Conservation (phyloP, 306 rosid species). For the Cicer chorassanicum region DNA sequence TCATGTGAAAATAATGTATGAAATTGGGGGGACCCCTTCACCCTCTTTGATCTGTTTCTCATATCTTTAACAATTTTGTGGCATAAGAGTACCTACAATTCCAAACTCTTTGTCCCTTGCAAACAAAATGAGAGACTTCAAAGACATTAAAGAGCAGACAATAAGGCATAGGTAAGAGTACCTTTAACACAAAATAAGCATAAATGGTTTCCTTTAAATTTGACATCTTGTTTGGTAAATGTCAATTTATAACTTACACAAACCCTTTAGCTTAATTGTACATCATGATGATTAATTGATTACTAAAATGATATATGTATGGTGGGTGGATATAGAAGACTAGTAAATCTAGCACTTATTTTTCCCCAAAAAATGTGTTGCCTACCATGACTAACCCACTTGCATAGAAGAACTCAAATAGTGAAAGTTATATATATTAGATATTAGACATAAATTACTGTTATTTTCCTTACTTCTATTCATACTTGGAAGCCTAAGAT, state of each 20-base stretch:
- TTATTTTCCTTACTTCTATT: constrained; percentile 37
- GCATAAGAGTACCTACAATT: constrained; percentile 46
- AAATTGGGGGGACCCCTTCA: constrained; percentile 50
- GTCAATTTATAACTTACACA: constrained; percentile 54
- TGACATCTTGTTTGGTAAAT: constrained; percentile 53
- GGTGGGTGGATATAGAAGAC: constrained; percentile 47
- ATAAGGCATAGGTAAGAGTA: constrained; percentile 47
- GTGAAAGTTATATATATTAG: constrained; percentile 43
- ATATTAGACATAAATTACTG: constrained; percentile 43
- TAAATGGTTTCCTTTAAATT: constrained; percentile 43
- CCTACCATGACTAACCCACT: constrained; percentile 52
- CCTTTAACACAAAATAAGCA: constrained; percentile 41
- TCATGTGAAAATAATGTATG: constrained; percentile 45
- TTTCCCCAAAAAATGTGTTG: constrained; percentile 45
- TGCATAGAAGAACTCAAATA: constrained; percentile 40
- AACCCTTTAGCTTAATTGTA: constrained; percentile 48
- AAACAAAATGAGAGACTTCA: constrained; percentile 40
- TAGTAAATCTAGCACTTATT: constrained; percentile 35
- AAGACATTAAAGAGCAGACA: constrained; percentile 45
- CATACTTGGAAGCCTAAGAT: constrained; percentile 44
- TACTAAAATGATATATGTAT: constrained; percentile 33
- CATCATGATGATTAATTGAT: constrained; percentile 46
- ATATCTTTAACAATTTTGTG: constrained; percentile 43
- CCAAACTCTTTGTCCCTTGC: constrained; percentile 59
- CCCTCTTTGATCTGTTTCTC: constrained; percentile 23